Base-by-base conservation (phyloP, 345 rosid species). In the Excoecaria cochinchinensis region DNA sequence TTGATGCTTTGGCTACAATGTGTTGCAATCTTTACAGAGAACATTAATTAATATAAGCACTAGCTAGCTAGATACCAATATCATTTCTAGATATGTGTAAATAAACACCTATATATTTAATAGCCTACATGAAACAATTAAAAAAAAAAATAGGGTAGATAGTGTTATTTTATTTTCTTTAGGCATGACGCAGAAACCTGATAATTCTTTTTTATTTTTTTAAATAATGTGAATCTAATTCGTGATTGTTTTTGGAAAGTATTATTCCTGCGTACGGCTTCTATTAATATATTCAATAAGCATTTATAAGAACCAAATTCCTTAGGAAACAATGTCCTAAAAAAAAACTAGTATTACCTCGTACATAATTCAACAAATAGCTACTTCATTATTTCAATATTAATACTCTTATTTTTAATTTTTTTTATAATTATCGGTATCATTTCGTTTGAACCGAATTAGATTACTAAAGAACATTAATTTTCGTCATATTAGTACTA, bases 161-260 rank as follows among this genome's bases (percentile, higher is more conserved):
- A 19, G 31, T 56, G 61, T 56, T 62, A 64, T 64, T 64, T n/a
- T 64, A 64, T 64, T 64, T 31, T 31, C 31, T 31, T 31, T 31
- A 31, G 31, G 31, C 31, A 31, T 31, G 31, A 1, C 31, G 31
- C 31, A 31, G 1, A 42, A 8, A 42, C 46, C 46, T 42, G 3
- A 31, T 31, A 31, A 31, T 31, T 31, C 31, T 31, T 31, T 31
- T 31, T 31, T n/a, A n/a, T 31, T 42, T 42, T 42, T 42, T 42
- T 42, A 1, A 42, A 42, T 42, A 42, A 42, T 77, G 72, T 72
- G 74, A 42, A 77, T 72, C 72, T 31, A n/a, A 62, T 64, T 53
- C 69, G 50, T 47, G n/a, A 22, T 38, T 19, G 17, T 57, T 57
- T n/a, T 59, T 8, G 17, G 5, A 22, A 11, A 65, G 69, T 8